Conservation (phyloP, 2,329 filamentous ascomycete genomes). For the Stachybotrys elegans region DNA sequence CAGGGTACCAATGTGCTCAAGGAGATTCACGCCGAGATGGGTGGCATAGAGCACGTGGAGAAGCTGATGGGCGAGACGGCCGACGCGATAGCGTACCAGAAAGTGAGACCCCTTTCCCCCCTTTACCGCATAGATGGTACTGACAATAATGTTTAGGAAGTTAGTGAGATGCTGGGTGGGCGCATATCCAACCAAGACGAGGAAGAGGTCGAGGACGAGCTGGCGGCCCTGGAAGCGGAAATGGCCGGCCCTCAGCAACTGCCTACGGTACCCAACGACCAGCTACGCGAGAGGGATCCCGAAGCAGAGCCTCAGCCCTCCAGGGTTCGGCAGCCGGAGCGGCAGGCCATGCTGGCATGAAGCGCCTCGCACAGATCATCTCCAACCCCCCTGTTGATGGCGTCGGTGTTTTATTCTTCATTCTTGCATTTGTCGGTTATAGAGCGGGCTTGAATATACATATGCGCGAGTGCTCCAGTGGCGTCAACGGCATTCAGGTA, state of each 20-base stretch:
- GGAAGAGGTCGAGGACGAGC: conserved; percentile 94
- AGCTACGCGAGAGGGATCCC: conserved; percentile 22
- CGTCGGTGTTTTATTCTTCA: too few species aligned
- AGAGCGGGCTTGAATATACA: too few species aligned
- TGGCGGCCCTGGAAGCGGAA: conserved; percentile 67
- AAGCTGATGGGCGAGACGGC: conserved; percentile 90
- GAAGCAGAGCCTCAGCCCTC: conserved; percentile 13
- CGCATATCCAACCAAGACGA: conserved; percentile 92
- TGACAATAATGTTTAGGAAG: conserved; percentile 54
- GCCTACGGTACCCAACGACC: conserved; percentile 26
- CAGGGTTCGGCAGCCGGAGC: conserved; percentile 22
- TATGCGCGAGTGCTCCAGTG: too few species aligned
- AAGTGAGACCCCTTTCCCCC: conserved; percentile 44
- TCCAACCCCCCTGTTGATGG: too few species aligned
- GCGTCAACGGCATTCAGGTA: too few species aligned
- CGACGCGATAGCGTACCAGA: conserved; percentile 86
- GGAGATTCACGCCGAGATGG: conserved; percentile 94
- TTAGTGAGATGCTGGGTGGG: conserved; percentile 84
- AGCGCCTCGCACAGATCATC: too few species aligned
- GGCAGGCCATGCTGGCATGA: conserved; percentile 34
- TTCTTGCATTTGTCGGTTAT: too few species aligned
- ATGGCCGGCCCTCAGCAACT: conserved; percentile 20
- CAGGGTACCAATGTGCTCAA: conserved; percentile 86
- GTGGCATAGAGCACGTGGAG: conserved; percentile 87
- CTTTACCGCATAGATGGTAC: neutral